Percentiles rank a stretch among this genome's conserved stretches.
phyloP scores from a whole-genome alignment of 257 asterid genomes.

The Leonotis leonurus region DNA sequence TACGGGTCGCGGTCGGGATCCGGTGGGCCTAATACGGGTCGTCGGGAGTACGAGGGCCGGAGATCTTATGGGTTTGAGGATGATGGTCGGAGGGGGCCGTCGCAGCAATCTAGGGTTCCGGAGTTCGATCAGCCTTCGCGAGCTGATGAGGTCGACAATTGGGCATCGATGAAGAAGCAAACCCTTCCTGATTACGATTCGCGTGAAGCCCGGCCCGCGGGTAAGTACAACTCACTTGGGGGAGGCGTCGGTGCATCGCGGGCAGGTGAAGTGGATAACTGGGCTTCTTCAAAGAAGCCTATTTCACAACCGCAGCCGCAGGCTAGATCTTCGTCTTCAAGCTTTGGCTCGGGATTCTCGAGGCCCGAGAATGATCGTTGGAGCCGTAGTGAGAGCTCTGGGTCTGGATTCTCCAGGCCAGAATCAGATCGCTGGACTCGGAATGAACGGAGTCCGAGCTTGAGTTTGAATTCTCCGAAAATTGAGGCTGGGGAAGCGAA shows the following conservation, averaged over 20 bases:
- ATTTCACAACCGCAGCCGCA: conserved; percentile 32
- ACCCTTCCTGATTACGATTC: conserved; percentile 32
- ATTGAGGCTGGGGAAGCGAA: conserved; percentile 30
- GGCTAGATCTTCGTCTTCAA: conserved; percentile 34
- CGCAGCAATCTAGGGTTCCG: conserved; percentile 49
- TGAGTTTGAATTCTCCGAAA: conserved; percentile 32
- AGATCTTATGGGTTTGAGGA: conserved; percentile 66
- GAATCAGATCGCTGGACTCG: conserved; percentile 74
- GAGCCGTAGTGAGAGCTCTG: conserved; percentile 44
- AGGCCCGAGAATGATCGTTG: conserved; percentile 62
- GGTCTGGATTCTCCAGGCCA: conserved; percentile 47
- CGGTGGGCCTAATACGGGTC: conserved; percentile 29
- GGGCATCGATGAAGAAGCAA: conserved; percentile 73
- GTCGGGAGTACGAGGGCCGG: conserved; percentile 46
- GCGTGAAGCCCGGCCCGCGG: conserved; percentile 27
- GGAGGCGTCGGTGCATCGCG: conserved; percentile 62
- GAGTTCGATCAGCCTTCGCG: conserved; percentile 69
- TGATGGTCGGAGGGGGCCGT: conserved; percentile 41
- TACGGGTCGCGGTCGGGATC: conserved; percentile 47
- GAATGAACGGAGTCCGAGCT: conserved; percentile 30
- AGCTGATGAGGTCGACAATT: conserved; percentile 83
- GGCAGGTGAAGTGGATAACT: conserved; percentile 84
- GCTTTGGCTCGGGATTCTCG: conserved; percentile 38
- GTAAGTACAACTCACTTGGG: conserved; percentile 56
- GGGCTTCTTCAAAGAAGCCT: conserved; percentile 63